Evolutionary conservation across 164 flowering plant species (phyloP), one percentile per base, ranked within the genome.

Genomic region (Akebia trifoliata): DNA sequence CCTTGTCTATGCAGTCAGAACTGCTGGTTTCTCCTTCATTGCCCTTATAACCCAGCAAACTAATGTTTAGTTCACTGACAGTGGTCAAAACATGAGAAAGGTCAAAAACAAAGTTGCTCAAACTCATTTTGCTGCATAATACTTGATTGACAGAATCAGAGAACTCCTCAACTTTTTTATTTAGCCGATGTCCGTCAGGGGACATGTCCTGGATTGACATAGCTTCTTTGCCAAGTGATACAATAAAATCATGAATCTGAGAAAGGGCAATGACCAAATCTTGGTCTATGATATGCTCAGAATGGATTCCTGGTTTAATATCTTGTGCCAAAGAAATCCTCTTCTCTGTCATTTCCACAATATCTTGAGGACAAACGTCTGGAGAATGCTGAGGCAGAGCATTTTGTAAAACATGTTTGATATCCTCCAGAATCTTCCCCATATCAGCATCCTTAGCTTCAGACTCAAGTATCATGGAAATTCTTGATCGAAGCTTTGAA

Each of bases 1-100:
- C 83, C 67, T 93, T 90, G 74, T 87, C 99, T 56, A 87, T 76
- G 65, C 91, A 87, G 70, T 83, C 95, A 58, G 87, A 75, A 64
- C 64, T 74, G 64, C 36, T 77, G 25, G 57, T 69, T 73, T 85
- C 96, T 49, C 69, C 74, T 62, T 75, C 87, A 59, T 44, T 53
- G 38, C 67, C 73, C 64, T 78, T 82, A 37, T 69, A 74, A 6
- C 83, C 82, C 55, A 79, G 66, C 38, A 81, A 44, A 65, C 59
- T 75, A 53, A 83, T 79, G 62, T 59, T 74, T 36, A 84, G 72
- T 38, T 76, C 80, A 65, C 85, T 68, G 14, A 78, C 86, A 62
- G 76, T 67, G 9, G 68, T 63, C 56, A 94, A 63, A 49, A 90
- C 80, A 69, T 61, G 69, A 63, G 97, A 83, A 59, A 94, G 89